These are phyloP conservation scores for Scheffersomyces titani DNA, from an alignment of 1,139 yeast species.

Conservation along the genomic window DNA sequence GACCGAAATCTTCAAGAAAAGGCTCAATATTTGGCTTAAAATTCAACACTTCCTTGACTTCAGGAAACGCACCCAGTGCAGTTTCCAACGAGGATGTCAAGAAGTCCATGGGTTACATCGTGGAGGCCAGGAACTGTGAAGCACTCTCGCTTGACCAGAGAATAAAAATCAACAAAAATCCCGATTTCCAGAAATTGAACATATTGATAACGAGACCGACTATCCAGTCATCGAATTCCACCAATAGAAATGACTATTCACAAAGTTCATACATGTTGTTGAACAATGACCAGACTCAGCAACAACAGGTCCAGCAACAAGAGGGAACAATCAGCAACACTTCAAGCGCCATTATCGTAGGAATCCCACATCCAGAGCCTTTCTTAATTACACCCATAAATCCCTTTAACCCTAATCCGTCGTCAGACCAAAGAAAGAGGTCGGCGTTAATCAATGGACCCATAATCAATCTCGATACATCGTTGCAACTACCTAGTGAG, in stretches of 20 bases:
- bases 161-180: constrained; percentile 28
- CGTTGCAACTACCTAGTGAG: constrained; percentile 43
- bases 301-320: constrained; percentile 9
- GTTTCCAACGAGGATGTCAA: constrained; percentile 12
- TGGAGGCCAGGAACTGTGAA: constrained; percentile 34
- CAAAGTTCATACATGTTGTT: constrained; percentile 40
- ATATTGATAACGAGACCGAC: constrained; percentile 42
- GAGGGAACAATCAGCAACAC: constrained; percentile 22
- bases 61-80: constrained; percentile 8
- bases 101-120: constrained; percentile 20
- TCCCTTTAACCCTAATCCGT: constrained; percentile 51
- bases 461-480: constrained; percentile 73
- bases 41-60: constrained; percentile 22
- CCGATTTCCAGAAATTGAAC: constrained; percentile 35
- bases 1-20: constrained; percentile 33
- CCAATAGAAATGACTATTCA: constrained; percentile 31
- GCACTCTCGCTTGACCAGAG: constrained; percentile 39
- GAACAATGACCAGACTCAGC: constrained; percentile 20
- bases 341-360: constrained; percentile 41
- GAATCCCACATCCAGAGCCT: constrained; percentile 47
- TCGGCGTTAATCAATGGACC: constrained; percentile 85
- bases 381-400: constrained; percentile 36
- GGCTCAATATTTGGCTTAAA: constrained; percentile 46
- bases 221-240: constrained; percentile 8
- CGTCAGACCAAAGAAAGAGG: constrained; percentile 76